Percentiles rank a stretch among this genome's conserved stretches.
Evolutionary conservation across 2,329 filamentous ascomycete genomes (phyloP).

Genomic region (Venturia oleaginea): DNA sequence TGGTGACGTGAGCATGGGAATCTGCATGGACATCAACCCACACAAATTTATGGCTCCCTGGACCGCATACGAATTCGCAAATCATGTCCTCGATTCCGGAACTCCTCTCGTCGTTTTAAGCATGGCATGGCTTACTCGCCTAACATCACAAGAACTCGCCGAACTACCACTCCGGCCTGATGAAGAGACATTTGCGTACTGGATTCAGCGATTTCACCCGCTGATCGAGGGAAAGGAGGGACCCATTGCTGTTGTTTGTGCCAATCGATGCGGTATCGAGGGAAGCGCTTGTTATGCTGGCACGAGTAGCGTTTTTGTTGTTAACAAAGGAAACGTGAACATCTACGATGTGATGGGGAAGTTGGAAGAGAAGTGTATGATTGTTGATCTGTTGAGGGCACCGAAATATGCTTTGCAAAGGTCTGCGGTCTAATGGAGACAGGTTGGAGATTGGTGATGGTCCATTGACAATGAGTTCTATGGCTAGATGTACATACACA

Average conservation of each 20-base stretch:
- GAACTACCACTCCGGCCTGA: constrained; percentile 51
- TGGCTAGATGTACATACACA: not conserved
- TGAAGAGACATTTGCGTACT: constrained; percentile 65
- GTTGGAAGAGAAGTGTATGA: constrained; percentile 57
- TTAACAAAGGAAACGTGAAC: constrained; percentile 55
- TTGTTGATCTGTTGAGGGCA: constrained; percentile 52
- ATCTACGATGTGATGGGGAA: constrained; percentile 64
- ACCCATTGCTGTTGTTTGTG: constrained; percentile 60
- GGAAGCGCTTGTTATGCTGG: constrained; percentile 61
- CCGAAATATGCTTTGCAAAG: constrained; percentile 18
- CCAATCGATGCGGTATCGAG: constrained; percentile 62
- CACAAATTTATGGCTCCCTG: constrained; percentile 52
- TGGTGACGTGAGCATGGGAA: constrained; percentile 33
- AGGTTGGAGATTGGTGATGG: not conserved
- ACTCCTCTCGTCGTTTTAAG: constrained; percentile 59
- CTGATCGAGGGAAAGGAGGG: constrained; percentile 33
- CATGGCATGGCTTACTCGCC: constrained; percentile 68
- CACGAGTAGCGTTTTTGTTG: constrained; percentile 61
- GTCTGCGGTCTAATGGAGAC: not conserved
- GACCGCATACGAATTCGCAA: constrained; percentile 48
- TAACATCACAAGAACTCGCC: constrained; percentile 38
- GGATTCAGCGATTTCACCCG: constrained; percentile 63
- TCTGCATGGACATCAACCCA: constrained; percentile 54
- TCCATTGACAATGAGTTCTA: not conserved
- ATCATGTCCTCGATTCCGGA: constrained; percentile 46